Conservation (phyloP, 306 rosid species). For the Erythrophleum fordii region DNA sequence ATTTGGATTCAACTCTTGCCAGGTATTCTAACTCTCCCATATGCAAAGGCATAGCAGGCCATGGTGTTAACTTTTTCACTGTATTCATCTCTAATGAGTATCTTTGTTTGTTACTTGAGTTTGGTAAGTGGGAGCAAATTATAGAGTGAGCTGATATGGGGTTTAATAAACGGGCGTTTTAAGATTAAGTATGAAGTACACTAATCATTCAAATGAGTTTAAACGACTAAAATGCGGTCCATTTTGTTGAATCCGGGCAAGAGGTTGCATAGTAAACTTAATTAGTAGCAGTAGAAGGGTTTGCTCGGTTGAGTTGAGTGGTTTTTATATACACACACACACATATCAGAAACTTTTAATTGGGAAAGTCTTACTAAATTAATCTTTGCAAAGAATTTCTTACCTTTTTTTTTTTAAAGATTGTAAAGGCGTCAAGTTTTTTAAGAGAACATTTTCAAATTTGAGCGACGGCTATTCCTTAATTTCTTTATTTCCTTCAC, state of each 20-base stretch:
- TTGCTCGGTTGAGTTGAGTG: background rate
- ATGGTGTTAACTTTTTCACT: background rate
- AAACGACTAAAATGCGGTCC: background rate
- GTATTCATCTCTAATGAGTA: background rate
- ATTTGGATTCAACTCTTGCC: constrained; percentile 60
- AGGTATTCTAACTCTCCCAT: constrained; percentile 47
- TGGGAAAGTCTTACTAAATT: background rate
- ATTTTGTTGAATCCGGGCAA: background rate
- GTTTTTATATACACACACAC: too few species aligned
- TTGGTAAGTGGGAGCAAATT: background rate
- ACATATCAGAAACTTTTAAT: background rate
- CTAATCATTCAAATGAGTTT: background rate
- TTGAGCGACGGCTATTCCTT: background rate
- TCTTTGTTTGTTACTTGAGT: background rate
- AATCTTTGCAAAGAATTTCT: background rate
- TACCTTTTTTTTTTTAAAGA: background rate
- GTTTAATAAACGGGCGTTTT: background rate
- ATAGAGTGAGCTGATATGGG: background rate
- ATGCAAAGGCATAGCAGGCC: background rate
- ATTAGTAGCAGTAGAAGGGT: background rate
- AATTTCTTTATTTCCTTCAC: background rate
- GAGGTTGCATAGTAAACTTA: background rate
- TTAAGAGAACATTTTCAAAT: background rate
- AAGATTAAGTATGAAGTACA: background rate
- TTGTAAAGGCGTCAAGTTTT: background rate